Percentiles rank a stretch among this genome's conserved stretches.
phyloP scores from a whole-genome alignment of 306 rosid genomes.

The Lathyrus sativus region DNA sequence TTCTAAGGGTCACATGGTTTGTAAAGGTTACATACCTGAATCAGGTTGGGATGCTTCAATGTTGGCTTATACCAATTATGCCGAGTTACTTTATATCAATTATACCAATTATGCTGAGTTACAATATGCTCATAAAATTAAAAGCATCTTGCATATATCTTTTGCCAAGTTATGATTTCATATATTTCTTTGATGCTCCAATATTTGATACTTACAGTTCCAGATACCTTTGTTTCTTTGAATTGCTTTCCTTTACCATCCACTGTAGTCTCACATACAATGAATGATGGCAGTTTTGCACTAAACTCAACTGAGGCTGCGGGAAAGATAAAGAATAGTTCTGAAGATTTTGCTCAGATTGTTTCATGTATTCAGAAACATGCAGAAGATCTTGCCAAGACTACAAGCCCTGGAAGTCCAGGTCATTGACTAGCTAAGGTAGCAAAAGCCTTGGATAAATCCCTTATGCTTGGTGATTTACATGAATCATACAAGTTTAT shows the following conservation, averaged over 20 bases:
- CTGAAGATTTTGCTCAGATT: constrained; percentile 65
- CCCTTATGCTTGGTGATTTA: constrained; percentile 78
- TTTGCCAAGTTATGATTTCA: too few relatives aligned
- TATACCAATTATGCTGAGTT: too few relatives aligned
- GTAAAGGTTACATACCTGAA: constrained; percentile 85
- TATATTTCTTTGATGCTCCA: too few relatives aligned
- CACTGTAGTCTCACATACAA: too few relatives aligned
- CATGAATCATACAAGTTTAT: constrained; percentile 61
- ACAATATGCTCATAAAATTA: constrained; percentile 29
- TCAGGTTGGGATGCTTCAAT: constrained; percentile 60
- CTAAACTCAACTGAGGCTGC: too few relatives aligned
- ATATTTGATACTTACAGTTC: too few relatives aligned
- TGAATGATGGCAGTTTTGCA: too few relatives aligned
- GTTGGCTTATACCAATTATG: constrained; percentile 1
- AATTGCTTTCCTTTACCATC: too few relatives aligned
- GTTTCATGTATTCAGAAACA: constrained; percentile 75
- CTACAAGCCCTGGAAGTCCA: constrained; percentile 69
- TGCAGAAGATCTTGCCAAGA: constrained; percentile 71
- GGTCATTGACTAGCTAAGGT: constrained; percentile 80
- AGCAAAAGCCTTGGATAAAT: too few relatives aligned
- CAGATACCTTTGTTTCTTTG: too few relatives aligned
- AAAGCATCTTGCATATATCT: too few relatives aligned
- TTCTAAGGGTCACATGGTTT: constrained; percentile 96
- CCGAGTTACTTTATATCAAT: constrained; percentile 12
- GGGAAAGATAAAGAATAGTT: constrained; percentile 54